Evolutionary conservation across 2,329 filamentous ascomycete genomes (phyloP).

Genomic region (Cryphonectria radicalis): DNA sequence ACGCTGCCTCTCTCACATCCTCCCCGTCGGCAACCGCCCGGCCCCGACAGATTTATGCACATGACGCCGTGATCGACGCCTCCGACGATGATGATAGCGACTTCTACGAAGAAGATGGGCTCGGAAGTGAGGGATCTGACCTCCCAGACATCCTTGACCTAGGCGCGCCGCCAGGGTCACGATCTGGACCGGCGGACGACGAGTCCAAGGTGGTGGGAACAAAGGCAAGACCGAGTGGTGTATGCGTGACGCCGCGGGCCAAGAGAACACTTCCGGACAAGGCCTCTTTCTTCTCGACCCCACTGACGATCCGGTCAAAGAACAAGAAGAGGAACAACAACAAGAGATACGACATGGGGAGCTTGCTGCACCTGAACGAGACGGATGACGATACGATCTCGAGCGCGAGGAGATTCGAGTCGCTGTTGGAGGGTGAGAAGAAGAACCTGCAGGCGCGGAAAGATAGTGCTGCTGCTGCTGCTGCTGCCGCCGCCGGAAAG

Average conservation of each 20-base stretch:
- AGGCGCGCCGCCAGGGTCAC: slow-evolving; percentile 29
- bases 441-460: slow-evolving; percentile 19
- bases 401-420: slow-evolving; percentile 52
- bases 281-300: slow-evolving; percentile 38
- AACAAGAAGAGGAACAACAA: slow-evolving; percentile 65
- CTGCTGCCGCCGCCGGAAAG: neutral
- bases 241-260: slow-evolving; percentile 49
- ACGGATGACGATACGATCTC: slow-evolving; percentile 64
- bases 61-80: slow-evolving; percentile 65
- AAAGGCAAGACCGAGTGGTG: slow-evolving; percentile 28
- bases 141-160: slow-evolving; percentile 54
- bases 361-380: slow-evolving; percentile 62
- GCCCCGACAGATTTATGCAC: slow-evolving; percentile 40
- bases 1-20: slow-evolving; percentile 21
- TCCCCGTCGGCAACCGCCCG: slow-evolving; percentile 33
- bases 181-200: slow-evolving; percentile 38
- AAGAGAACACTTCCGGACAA: slow-evolving; percentile 50
- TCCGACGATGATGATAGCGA: slow-evolving; percentile 62
- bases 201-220: slow-evolving; percentile 48
- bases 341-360: slow-evolving; percentile 63
- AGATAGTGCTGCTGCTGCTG: neutral
- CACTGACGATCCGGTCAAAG: slow-evolving; percentile 54
- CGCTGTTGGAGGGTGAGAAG: slow-evolving; percentile 37
- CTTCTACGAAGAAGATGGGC: slow-evolving; percentile 55
- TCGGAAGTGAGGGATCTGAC: slow-evolving; percentile 64